These are phyloP conservation scores for Melanopsichium pennsylvanicum DNA, from an alignment of 1,284 basidiomycete species.

Conservation along the genomic window DNA sequence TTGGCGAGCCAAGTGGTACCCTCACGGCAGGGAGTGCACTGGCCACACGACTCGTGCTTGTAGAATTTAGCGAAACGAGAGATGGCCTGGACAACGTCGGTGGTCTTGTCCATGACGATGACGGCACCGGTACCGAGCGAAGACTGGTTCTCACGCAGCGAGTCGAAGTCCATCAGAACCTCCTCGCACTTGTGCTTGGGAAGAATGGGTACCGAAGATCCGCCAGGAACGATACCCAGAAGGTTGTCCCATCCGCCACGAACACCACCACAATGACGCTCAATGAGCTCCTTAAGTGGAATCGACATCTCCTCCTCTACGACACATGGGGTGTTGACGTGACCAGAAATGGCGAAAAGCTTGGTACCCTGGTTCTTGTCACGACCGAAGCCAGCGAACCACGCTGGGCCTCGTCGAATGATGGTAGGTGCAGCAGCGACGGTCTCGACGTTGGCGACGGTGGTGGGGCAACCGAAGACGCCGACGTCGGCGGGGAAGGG, in stretches of 20 bases:
- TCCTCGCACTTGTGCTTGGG: conserved; percentile 71
- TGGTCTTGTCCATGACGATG: conserved; percentile 98
- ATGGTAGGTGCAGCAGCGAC: conserved; percentile 97
- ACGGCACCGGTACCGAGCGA: conserved; percentile 97
- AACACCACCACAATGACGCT: conserved; percentile 96
- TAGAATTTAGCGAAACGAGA: conserved; percentile 78
- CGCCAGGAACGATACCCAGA: conserved; percentile 91
- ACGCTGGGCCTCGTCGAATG: conserved; percentile 84
- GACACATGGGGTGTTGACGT: conserved; percentile 98
- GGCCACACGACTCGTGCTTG: conserved; percentile 98
- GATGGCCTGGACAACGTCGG: conserved; percentile 84
- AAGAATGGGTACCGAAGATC: conserved; percentile 92
- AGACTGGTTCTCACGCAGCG: conserved; percentile 90
- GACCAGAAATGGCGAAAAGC: conserved; percentile 91
- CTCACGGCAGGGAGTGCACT: conserved; percentile 95
- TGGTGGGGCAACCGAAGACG: conserved; percentile 93
- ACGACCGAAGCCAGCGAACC: conserved; percentile 92
- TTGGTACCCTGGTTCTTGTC: conserved; percentile 95
- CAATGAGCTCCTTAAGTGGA: conserved; percentile 88
- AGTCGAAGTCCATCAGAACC: conserved; percentile 90
- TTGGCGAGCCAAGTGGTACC: conserved; percentile 69
- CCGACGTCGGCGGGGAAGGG: conserved; percentile 99
- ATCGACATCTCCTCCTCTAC: conserved; percentile 99
- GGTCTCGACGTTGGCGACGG: conserved; percentile 98
- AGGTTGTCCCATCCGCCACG: conserved; percentile 95